phyloP scores from a whole-genome alignment of 2,329 filamentous ascomycete genomes.

The Thelonectria rubi region DNA sequence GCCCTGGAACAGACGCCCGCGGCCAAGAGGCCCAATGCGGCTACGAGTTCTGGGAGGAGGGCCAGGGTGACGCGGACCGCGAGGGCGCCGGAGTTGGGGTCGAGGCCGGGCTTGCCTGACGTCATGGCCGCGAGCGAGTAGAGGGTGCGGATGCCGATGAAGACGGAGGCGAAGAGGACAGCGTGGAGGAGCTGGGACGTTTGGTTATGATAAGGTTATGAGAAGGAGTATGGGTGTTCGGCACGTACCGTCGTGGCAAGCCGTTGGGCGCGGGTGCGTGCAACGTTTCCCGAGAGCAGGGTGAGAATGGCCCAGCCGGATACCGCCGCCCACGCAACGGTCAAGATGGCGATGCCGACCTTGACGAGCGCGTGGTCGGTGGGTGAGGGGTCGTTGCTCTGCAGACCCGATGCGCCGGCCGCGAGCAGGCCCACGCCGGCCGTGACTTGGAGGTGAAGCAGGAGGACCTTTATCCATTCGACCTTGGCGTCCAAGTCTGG shows the following conservation, averaged over 20 bases:
- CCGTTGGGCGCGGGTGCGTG: not conserved
- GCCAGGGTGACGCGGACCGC: conserved; percentile 15
- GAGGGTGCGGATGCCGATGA: conserved; percentile 24
- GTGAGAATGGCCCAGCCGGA: conserved; percentile 10
- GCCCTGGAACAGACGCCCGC: conserved; percentile 8
- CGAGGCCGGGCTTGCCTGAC: conserved; percentile 9
- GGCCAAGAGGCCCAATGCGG: conserved; percentile 15
- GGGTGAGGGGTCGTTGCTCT: conserved; percentile 9
- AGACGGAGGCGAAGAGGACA: conserved; percentile 18
- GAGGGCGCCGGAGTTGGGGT: conserved; percentile 15
- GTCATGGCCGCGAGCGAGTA: conserved; percentile 20
- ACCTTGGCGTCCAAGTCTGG: conserved; percentile 8
- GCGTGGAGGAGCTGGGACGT: conserved; percentile 13
- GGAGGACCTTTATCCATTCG: conserved; percentile 21
- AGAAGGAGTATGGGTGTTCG: not conserved
- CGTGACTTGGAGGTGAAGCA: conserved; percentile 18
- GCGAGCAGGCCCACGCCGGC: conserved; percentile 22
- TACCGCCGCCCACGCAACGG: conserved; percentile 16
- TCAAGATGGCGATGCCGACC: conserved; percentile 16
- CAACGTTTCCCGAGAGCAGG: not conserved
- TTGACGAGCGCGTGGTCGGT: conserved; percentile 18
- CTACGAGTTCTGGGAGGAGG: conserved; percentile 19
- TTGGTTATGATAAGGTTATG: not conserved
- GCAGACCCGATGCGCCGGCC: conserved; percentile 8
- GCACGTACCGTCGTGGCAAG: conserved; percentile 13